phyloP scores from a whole-genome alignment of 2,329 filamentous ascomycete species.

The Cladosporium velox region DNA sequence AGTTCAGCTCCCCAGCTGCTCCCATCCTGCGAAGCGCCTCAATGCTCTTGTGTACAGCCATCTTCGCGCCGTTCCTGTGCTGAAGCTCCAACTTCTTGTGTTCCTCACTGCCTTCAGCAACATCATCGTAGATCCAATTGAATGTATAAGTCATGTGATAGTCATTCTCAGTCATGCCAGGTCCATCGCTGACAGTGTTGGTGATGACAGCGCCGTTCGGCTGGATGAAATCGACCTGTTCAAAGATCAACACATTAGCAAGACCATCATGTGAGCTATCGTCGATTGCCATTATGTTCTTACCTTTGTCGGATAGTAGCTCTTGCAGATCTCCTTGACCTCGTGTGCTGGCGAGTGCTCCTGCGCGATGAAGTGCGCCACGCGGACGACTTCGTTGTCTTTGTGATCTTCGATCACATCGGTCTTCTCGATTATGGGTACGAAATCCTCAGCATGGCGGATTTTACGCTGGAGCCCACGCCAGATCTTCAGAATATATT shows the following conservation, averaged over 20 bases:
- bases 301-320: constrained; percentile 45
- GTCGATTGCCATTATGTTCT: background rate
- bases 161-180: constrained; percentile 37
- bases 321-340: constrained; percentile 43
- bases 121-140: constrained; percentile 42
- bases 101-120: constrained; percentile 41
- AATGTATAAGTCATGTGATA: constrained; percentile 52
- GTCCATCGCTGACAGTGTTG: constrained; percentile 48
- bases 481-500: constrained; percentile 37
- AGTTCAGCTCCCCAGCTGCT: constrained; percentile 31
- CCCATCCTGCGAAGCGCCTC: constrained; percentile 47
- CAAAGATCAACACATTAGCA: background rate
- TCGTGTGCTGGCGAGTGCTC: constrained; percentile 29
- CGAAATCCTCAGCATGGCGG: constrained; percentile 48
- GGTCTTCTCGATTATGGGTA: constrained; percentile 46
- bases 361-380: constrained; percentile 43
- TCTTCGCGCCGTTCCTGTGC: constrained; percentile 39
- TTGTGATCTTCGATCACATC: constrained; percentile 43
- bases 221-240: constrained; percentile 51
- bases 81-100: constrained; percentile 33
- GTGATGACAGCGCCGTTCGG: constrained; percentile 46
- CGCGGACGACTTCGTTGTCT: constrained; percentile 37
- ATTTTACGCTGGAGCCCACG: constrained; percentile 50
- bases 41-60: constrained; percentile 47
- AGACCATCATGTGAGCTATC: constrained; percentile 7